Evolutionary conservation across 805 yeast species (phyloP).

Genomic region (Isabelozyma gotoi): DNA sequence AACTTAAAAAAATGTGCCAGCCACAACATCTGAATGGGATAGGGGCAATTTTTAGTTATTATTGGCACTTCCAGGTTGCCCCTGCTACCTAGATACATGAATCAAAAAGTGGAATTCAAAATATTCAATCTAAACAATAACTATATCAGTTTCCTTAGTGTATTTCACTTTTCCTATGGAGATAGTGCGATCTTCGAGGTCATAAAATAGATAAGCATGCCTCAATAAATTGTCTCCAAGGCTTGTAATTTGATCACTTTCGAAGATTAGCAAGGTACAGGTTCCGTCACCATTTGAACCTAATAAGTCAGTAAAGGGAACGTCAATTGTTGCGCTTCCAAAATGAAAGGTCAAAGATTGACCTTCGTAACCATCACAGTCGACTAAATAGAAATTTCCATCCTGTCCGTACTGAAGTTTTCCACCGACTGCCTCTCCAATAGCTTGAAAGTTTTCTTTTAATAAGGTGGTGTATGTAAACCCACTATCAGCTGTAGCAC

Average conservation of each 20-base stretch:
- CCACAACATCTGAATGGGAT: no score
- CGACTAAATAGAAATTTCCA: background rate
- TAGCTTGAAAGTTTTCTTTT: no score
- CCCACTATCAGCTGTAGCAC: conserved; percentile 4
- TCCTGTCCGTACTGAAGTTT: no score
- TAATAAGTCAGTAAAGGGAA: conserved; percentile 7
- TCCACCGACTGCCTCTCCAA: no score
- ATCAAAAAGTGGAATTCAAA: no score
- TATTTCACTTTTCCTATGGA: conserved; percentile 12
- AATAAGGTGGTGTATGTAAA: conserved; percentile 3
- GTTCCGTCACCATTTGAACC: background rate
- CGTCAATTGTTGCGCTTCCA: conserved; percentile 5
- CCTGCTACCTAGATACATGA: no score
- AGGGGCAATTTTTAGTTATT: no score
- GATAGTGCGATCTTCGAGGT: conserved; percentile 12
- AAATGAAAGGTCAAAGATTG: conserved; percentile 2
- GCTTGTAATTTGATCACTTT: background rate
- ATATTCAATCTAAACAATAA: no score
- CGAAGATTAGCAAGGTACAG: background rate
- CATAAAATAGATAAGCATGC: conserved; percentile 14
- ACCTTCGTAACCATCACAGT: background rate
- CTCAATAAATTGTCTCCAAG: conserved; percentile 17
- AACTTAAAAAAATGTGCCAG: no score
- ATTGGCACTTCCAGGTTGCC: no score
- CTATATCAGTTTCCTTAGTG: conserved; percentile 3